Conservation (phyloP, 2,329 filamentous ascomycete genomes). For the Talaromyces rugulosus region DNA sequence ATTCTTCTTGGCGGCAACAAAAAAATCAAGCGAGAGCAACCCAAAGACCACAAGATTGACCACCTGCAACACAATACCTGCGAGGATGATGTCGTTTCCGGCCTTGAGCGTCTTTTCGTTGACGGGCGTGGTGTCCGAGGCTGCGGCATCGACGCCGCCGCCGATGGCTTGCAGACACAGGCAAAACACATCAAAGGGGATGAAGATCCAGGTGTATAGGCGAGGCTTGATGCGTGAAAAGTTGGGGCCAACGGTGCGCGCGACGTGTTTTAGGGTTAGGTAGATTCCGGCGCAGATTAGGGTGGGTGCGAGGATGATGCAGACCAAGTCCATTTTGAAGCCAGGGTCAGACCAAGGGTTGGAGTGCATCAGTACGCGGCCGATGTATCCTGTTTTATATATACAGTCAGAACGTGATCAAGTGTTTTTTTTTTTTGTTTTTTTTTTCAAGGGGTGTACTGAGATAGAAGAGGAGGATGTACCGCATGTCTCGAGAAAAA, state of each 20-base stretch:
- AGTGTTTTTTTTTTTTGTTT: neutral
- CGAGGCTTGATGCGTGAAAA: conserved; percentile 39
- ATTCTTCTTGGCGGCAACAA: conserved; percentile 14
- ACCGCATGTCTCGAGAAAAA: conserved; percentile 37
- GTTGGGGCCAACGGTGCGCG: conserved; percentile 45
- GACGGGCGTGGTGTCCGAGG: conserved; percentile 17
- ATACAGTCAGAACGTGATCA: neutral
- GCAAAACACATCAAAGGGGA: conserved; percentile 49
- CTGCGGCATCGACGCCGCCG: conserved; percentile 47
- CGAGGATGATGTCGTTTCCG: conserved; percentile 35
- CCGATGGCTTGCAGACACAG: conserved; percentile 51
- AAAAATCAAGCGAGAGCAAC: conserved; percentile 19
- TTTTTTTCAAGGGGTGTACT: neutral
- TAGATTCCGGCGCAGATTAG: conserved; percentile 62
- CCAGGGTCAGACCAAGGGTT: conserved; percentile 43
- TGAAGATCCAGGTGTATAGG: conserved; percentile 52
- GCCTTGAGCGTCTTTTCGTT: conserved; percentile 6
- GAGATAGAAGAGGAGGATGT: neutral
- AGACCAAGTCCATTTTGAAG: conserved; percentile 43
- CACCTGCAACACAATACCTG: conserved; percentile 39
- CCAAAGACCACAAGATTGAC: conserved; percentile 29
- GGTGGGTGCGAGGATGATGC: conserved; percentile 28
- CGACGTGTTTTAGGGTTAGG: conserved; percentile 59
- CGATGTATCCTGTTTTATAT: conserved; percentile 39
- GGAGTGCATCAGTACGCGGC: conserved; percentile 44